Evolutionary conservation across 78 protist species (phyloP).

Genomic region (Pigoraptor vietnamica): DNA sequence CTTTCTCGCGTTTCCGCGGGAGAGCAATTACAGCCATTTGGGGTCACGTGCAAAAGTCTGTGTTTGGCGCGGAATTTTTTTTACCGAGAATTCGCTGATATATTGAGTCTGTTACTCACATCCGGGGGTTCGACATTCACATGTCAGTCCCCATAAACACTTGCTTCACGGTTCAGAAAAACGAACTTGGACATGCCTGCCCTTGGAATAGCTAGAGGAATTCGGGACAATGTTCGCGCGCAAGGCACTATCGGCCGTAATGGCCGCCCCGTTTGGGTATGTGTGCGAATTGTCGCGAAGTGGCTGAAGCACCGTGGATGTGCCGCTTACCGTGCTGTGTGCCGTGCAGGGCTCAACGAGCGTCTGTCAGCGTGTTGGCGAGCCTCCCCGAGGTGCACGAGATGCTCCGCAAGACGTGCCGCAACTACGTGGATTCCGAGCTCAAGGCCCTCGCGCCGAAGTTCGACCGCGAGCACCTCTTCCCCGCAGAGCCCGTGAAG

Average conservation of each 20-base stretch:
- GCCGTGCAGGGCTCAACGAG: neutral
- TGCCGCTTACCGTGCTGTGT: too few relatives aligned
- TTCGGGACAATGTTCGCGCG: too few relatives aligned
- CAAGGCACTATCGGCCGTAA: too few relatives aligned
- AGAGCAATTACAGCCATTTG: too few relatives aligned
- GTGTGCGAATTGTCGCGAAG: neutral
- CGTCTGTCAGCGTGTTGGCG: neutral
- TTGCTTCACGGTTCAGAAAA: too few relatives aligned
- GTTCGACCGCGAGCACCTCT: constrained; percentile 41
- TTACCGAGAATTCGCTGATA: neutral
- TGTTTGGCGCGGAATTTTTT: too few relatives aligned
- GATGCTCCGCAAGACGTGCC: constrained; percentile 35
- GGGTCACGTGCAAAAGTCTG: too few relatives aligned
- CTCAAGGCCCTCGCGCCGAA: constrained; percentile 35
- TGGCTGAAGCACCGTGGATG: too few relatives aligned
- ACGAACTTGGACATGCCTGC: too few relatives aligned
- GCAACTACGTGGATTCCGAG: constrained; percentile 41
- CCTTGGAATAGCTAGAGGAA: too few relatives aligned
- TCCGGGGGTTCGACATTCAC: neutral
- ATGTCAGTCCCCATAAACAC: too few relatives aligned
- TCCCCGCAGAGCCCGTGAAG: constrained; percentile 18
- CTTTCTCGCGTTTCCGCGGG: too few relatives aligned
- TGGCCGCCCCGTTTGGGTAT: neutral
- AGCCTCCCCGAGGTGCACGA: neutral
- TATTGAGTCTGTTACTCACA: neutral